Base-by-base conservation (phyloP, 2,329 filamentous ascomycete species). In the Lachnellula subtilissima region DNA sequence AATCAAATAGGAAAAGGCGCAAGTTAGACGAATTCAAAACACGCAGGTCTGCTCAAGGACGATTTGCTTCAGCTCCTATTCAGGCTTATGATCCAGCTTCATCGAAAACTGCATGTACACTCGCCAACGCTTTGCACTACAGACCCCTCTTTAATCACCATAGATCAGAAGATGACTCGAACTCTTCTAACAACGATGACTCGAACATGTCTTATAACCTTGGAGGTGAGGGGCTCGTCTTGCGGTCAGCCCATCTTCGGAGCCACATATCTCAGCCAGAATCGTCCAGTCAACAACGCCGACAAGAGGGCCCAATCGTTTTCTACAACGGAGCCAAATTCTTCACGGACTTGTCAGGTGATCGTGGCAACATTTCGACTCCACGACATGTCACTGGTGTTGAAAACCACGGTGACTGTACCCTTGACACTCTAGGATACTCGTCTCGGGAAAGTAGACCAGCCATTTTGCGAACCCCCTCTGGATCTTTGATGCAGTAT, bases 291-390 rank as follows among this genome's bases (percentile, higher is more conserved):
- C 78, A 74, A 61, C 82, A 80, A 69, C 79, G 80, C 25, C 79
- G 76, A 0, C 78, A 84, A 12, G 84, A 88, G 56, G 90, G 89
- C 8, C 85, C 88, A 1, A 87, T 95, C 62, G 91, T 93, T 17
- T 95, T 92, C 67, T 95, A 93, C 69, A 89, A 81, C 58, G 88
- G 87, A 25, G 87, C 87, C 1, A 83, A 82, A 0, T 96, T 94
- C 69, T 94, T 85, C 69, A 91, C 86, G 1, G 91, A 96, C 69
- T 73, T 94, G 3, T 89, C 86, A 15, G 86, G 86, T 2, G 87
- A 91, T 63, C 75, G 75, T 11, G 78, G 77, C 2, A 77, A 78
- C 22, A 59, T 71, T 1, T 78, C 76, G 0, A 76, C 77, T 1
- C 69, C 76, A 2, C 78, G 79, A 1, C 75, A 80, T 56, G 71